These are phyloP conservation scores for Alternaria infectoria DNA, from an alignment of 2,329 filamentous ascomycete genomes.

Conservation along the genomic window DNA sequence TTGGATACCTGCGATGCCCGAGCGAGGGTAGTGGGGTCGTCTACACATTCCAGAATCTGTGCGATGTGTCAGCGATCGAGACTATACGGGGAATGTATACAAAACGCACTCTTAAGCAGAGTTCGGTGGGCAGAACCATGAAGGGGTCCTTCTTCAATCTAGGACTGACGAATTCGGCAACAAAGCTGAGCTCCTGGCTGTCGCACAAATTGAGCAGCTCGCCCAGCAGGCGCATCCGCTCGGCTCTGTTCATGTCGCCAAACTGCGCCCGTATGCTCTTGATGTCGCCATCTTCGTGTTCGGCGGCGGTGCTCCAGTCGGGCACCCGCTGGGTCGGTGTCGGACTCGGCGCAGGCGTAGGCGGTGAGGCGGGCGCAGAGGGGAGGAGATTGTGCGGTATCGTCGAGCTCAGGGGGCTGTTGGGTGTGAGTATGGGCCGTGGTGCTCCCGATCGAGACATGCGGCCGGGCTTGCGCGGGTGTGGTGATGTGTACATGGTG, in stretches of 20 bases:
- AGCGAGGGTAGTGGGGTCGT: constrained; percentile 92
- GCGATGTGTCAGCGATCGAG: constrained; percentile 20
- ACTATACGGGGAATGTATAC: background rate
- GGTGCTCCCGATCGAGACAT: constrained; percentile 52
- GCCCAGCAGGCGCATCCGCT: constrained; percentile 81
- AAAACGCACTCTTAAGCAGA: constrained; percentile 79
- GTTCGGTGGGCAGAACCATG: constrained; percentile 85
- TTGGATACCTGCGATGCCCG: constrained; percentile 95
- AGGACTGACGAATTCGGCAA: constrained; percentile 94
- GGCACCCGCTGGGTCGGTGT: constrained; percentile 67
- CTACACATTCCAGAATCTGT: constrained; percentile 95
- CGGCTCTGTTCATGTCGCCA: constrained; percentile 73
- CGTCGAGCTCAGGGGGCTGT: constrained; percentile 55
- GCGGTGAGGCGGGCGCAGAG: constrained; percentile 69
- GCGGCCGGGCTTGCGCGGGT: constrained; percentile 47
- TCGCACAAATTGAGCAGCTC: constrained; percentile 94
- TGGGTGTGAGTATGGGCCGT: constrained; percentile 57
- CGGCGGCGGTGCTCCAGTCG: constrained; percentile 78
- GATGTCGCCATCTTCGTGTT: constrained; percentile 83
- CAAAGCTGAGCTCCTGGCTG: constrained; percentile 92
- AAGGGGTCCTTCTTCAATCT: constrained; percentile 96
- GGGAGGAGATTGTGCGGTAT: constrained; percentile 67
- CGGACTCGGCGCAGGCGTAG: constrained; percentile 71
- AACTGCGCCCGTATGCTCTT: constrained; percentile 82
- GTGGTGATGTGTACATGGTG: constrained; percentile 46